Base-by-base conservation (phyloP, 1,139 yeast species). In the Sugiyamaella neomexicana region DNA sequence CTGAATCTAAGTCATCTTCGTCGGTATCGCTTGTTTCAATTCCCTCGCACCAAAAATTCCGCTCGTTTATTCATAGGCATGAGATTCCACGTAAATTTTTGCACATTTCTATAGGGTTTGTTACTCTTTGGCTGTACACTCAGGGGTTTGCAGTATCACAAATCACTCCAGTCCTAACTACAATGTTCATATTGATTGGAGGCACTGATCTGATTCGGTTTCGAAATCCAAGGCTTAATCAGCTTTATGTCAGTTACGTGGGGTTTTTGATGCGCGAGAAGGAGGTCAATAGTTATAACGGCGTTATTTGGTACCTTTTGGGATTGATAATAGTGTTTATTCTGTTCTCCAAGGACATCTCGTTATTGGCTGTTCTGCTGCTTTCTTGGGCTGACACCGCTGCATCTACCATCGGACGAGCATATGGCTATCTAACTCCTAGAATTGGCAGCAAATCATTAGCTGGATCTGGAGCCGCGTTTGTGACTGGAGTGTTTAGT, bases 301-400 rank as follows among this genome's bases (percentile, higher is more conserved):
- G 99, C 6, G 89, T 86, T 5, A 78, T 89, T 50, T 93, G 89
- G 85, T 93, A 89, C 68, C 73, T 89, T 48, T 75, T 86, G 4
- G 99, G 99, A 1, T 75, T 89, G 52, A 74, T 83, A 31, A 72
- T 88, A 58, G 89, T 91, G 4, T 87, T 89, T 64, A 62, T 77
- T 1, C 68, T 82, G 15, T 85, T 83, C 63, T 86, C 95, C 13
- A 89, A 89, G 72, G 99, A 93, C 67, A 83, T 93, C 50, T 77
- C 85, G 1, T 75, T 91, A 25, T 77, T 90, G 75, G 79, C 96
- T 27, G 82, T 89, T 7, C 75, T 90, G 61, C 75, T 93, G 55
- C 79, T 93, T 60, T 87, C 97, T 67, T 93, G 98, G 98, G 91
- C 96, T 9, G 99, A 93, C 68, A 90, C 98, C 8, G 95, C 98